A percentile compares a stretch with the other conserved stretches of the same genome.
Evolutionary conservation across 192 early-diverging fungal genomes (phyloP).

Genomic region (Chytriomyces confervae): DNA sequence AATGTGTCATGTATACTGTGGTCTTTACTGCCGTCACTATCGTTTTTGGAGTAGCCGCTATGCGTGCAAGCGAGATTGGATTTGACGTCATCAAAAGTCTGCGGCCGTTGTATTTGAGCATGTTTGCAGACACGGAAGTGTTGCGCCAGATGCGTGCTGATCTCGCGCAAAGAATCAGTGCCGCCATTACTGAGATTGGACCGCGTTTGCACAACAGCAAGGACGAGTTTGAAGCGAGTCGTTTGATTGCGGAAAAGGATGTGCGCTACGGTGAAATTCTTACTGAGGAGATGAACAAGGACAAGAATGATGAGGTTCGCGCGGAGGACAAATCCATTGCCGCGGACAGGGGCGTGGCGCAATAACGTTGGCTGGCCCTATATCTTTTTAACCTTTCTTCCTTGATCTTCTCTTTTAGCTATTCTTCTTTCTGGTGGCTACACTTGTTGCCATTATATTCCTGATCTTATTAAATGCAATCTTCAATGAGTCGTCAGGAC

Average conservation of each 20-base stretch:
- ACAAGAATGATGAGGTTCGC: not conserved
- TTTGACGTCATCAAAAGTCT: slow-evolving; percentile 69
- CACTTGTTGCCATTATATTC: too few species aligned
- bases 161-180: slow-evolving; percentile 77
- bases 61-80: slow-evolving; percentile 48
- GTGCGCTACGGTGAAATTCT: slow-evolving; percentile 25
- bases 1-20: slow-evolving; percentile 38
- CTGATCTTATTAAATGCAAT: too few species aligned
- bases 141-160: slow-evolving; percentile 73
- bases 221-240: slow-evolving; percentile 48
- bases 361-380: too few species aligned
- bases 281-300: slow-evolving; percentile 28
- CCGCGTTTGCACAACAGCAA: slow-evolving; percentile 46
- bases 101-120: slow-evolving; percentile 80
- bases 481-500: too few species aligned
- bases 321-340: too few species aligned
- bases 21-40: slow-evolving; percentile 60
- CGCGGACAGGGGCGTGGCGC: too few species aligned
- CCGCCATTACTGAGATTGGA: slow-evolving; percentile 85
- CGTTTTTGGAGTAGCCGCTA: slow-evolving; percentile 50
- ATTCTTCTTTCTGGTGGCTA: too few species aligned
- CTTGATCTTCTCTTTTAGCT: too few species aligned
- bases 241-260: slow-evolving; percentile 37
- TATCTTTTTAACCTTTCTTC: too few species aligned
- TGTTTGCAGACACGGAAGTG: slow-evolving; percentile 56